Evolutionary conservation across 768 basidiomycete genomes (phyloP).

Genomic region (Leccinum subgranulosum): DNA sequence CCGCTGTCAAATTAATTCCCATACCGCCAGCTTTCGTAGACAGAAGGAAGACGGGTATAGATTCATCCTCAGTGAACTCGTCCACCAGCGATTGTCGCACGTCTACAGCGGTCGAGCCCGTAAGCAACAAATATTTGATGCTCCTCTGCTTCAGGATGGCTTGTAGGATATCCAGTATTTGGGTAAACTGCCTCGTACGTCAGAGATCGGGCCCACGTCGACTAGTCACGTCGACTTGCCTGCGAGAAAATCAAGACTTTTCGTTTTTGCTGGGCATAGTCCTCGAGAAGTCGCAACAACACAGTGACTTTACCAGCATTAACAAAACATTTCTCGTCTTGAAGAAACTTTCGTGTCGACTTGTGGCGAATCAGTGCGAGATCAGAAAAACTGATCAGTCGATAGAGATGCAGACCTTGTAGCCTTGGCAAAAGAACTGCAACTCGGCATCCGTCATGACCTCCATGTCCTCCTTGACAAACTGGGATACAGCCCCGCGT

Average conservation of each 20-base stretch:
- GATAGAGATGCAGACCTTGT: conserved; percentile 56
- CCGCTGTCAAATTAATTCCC: conserved; percentile 96
- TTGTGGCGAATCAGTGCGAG: conserved; percentile 26
- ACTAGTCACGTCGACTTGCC: conserved; percentile 42
- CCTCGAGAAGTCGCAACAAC: conserved; percentile 66
- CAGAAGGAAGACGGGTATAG: conserved; percentile 84
- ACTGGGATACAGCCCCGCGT: conserved; percentile 72
- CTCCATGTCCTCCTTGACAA: conserved; percentile 96
- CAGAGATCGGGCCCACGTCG: background rate
- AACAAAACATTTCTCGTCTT: conserved; percentile 71
- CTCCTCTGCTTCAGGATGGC: conserved; percentile 68
- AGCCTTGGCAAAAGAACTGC: conserved; percentile 78
- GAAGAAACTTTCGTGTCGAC: conserved; percentile 73
- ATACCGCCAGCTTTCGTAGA: conserved; percentile 93
- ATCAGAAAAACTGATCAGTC: background rate
- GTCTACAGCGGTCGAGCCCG: conserved; percentile 92
- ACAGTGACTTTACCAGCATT: conserved; percentile 85
- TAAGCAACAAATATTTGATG: conserved; percentile 78
- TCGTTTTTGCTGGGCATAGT: conserved; percentile 64
- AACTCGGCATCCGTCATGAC: conserved; percentile 98
- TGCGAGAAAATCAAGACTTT: conserved; percentile 95
- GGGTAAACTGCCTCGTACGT: conserved; percentile 68
- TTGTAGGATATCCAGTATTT: conserved; percentile 92
- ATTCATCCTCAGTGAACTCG: conserved; percentile 82
- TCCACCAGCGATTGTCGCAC: conserved; percentile 92